A percentile compares a stretch with the other conserved stretches of the same genome.
These are phyloP conservation scores for Heterobasidion parviporum DNA, from an alignment of 1,284 basidiomycete genomes.

Conservation along the genomic window DNA sequence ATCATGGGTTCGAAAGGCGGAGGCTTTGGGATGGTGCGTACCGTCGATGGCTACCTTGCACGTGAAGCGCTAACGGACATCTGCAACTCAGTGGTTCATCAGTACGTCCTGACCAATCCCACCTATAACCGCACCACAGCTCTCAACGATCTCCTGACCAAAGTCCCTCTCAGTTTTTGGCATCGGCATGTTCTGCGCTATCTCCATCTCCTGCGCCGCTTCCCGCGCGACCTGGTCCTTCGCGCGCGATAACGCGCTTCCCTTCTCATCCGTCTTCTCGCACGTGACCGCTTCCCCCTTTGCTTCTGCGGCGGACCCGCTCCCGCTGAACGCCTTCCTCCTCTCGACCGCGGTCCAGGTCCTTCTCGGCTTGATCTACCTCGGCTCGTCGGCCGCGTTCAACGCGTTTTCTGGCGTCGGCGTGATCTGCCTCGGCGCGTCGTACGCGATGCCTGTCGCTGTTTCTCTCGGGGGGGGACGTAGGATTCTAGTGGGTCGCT, in stretches of 20 bases:
- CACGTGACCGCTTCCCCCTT: conserved; percentile 29
- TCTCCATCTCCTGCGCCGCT: conserved; percentile 56
- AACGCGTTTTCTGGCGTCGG: conserved; percentile 50
- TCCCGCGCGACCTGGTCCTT: conserved; percentile 67
- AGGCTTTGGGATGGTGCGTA: conserved; percentile 50
- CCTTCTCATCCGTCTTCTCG: conserved; percentile 44
- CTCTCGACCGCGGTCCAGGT: conserved; percentile 46
- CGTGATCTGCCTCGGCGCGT: conserved; percentile 46
- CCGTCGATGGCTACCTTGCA: background rate
- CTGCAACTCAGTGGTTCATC: conserved; percentile 34
- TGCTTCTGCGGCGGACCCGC: conserved; percentile 19
- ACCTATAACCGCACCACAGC: background rate
- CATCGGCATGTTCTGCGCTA: conserved; percentile 46
- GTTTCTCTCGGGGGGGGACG: conserved; percentile 34
- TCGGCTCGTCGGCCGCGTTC: conserved; percentile 48
- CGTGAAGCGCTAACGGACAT: background rate
- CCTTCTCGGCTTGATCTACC: conserved; percentile 45
- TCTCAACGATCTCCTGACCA: conserved; percentile 8
- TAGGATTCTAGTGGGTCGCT: conserved; percentile 22
- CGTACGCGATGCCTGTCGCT: conserved; percentile 42
- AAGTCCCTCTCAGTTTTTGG: conserved; percentile 33
- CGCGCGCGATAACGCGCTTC: conserved; percentile 61
- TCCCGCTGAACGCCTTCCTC: conserved; percentile 51
- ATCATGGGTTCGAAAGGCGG: conserved; percentile 54
- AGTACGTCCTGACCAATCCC: conserved; percentile 22